phyloP scores from a whole-genome alignment of 805 yeast genomes.

The Pichia thaimueangensis region DNA sequence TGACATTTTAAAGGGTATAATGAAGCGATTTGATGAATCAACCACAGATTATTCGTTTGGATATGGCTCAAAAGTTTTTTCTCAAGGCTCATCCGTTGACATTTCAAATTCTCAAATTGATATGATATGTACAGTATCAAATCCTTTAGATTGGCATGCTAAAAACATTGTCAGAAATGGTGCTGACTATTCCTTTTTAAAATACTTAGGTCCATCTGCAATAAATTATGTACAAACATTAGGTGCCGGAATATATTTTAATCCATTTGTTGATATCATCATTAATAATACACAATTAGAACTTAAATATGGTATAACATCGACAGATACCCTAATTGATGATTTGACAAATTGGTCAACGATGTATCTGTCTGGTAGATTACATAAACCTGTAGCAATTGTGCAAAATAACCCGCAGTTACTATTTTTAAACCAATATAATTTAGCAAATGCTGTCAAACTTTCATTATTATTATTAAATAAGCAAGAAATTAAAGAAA shows the following conservation, averaged over 20 bases:
- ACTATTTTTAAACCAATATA: slow-evolving; percentile 64
- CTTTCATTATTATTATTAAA: slow-evolving; percentile 54
- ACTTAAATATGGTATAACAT: slow-evolving; percentile 84
- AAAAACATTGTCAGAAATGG: slow-evolving; percentile 61
- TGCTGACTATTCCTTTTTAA: slow-evolving; percentile 69
- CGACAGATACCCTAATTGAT: slow-evolving; percentile 47
- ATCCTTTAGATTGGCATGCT: slow-evolving; percentile 71
- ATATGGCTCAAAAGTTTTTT: slow-evolving; percentile 90
- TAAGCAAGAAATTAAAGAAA: slow-evolving; percentile 27
- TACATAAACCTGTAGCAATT: slow-evolving; percentile 88
- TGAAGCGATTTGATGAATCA: slow-evolving; percentile 4
- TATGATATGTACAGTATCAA: slow-evolving; percentile 72
- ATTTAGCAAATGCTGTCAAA: slow-evolving; percentile 71
- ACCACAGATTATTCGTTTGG: slow-evolving; percentile 64
- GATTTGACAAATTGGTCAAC: slow-evolving; percentile 85
- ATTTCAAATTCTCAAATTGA: slow-evolving; percentile 63
- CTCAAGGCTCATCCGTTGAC: slow-evolving; percentile 48
- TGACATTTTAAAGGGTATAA: slow-evolving; percentile 33
- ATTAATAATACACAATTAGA: slow-evolving; percentile 12
- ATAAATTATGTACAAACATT: slow-evolving; percentile 54
- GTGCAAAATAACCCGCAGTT: slow-evolving; percentile 59
- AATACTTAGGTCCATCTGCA: slow-evolving; percentile 51
- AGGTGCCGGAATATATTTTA: slow-evolving; percentile 92
- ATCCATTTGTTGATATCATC: slow-evolving; percentile 62
- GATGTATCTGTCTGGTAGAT: slow-evolving; percentile 82